Base-by-base conservation (phyloP, 1,284 basidiomycete genomes). In the Cryptococcus sp. region DNA sequence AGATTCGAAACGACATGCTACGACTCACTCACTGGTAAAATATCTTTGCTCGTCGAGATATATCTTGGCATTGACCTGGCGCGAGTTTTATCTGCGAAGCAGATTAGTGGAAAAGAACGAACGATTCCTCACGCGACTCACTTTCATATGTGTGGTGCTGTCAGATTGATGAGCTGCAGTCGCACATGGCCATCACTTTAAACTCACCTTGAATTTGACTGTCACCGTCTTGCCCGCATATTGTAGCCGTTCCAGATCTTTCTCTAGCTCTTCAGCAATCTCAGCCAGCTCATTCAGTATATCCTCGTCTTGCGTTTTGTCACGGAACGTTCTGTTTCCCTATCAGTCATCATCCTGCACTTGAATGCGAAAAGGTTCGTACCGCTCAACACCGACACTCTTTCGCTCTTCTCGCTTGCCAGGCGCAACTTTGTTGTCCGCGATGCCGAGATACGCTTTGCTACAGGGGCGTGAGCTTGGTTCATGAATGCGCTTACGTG, bases 371-470 rank as follows among this genome's bases (percentile, higher is more conserved):
- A 44, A 15, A 7, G 1, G 26, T 62, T 62, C 73, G 50, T 66
- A 91, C 89, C 89, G 81, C 79, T 97, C 93, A 19, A 88, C 85
- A 1, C 93, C 93, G 39, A 96, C 89, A 61, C 90, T 92, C 79
- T 93, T 95, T 46, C 89, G 81, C 69, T 90, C 88, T 64, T 90
- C 89, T 59, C 91, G 81, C 61, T 82, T 83, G 50, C 85, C 81
- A 1, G 91, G 87, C 58, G 86, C 80, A 11, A 96, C 91, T 3
- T 83, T 77, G 66, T 93, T 96, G 4, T 87, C 89, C 0, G 88
- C 87, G 44, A 96, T 87, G 3, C 93, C 93, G 7, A 96, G 84
- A 74, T 92, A 84, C 0, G 87, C 87, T 59, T 83, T 72, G 56
- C 73, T 75, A 49, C 20, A 39, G 29, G 29, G 8, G 2, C 8